A percentile compares a stretch with the other conserved stretches of the same genome.
Evolutionary conservation across 768 basidiomycete species (phyloP).

Genomic region (Panaeolus papilionaceus): DNA sequence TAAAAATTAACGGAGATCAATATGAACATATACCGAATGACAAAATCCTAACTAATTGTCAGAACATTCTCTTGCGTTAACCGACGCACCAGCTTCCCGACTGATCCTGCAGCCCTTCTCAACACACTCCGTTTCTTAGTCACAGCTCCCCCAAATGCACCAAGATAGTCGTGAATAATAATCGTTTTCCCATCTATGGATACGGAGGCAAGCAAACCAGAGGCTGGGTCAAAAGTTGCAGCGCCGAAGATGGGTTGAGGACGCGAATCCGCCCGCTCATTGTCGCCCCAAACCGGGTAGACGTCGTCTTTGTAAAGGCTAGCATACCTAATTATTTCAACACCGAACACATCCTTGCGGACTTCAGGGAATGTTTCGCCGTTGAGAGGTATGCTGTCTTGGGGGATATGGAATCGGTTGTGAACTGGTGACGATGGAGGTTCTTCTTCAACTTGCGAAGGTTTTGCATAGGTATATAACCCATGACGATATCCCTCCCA

Average conservation of each 20-base stretch:
- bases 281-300: not conserved
- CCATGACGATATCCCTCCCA: constrained; percentile 8
- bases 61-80: not conserved
- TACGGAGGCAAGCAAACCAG: constrained; percentile 4
- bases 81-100: constrained; percentile 2
- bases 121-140: not conserved
- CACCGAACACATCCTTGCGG: not conserved
- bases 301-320: not conserved
- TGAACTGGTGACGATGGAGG: not conserved
- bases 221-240: not conserved
- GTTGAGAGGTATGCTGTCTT: not conserved
- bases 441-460: not conserved
- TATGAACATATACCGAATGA: not conserved
- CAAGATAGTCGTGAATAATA: constrained; percentile 1
- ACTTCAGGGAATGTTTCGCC: not conserved
- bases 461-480: constrained; percentile 1
- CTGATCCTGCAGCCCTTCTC: not conserved
- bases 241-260: constrained; percentile 9
- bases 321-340: constrained; percentile 2
- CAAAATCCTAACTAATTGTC: not conserved
- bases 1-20: not conserved
- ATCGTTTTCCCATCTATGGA: not conserved
- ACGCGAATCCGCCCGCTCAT: not conserved
- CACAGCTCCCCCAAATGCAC: not conserved
- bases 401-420: not conserved